Evolutionary conservation across 257 asterid species (phyloP), one percentile per base, ranked within the genome.

Genomic region (Lycium ferocissimum): DNA sequence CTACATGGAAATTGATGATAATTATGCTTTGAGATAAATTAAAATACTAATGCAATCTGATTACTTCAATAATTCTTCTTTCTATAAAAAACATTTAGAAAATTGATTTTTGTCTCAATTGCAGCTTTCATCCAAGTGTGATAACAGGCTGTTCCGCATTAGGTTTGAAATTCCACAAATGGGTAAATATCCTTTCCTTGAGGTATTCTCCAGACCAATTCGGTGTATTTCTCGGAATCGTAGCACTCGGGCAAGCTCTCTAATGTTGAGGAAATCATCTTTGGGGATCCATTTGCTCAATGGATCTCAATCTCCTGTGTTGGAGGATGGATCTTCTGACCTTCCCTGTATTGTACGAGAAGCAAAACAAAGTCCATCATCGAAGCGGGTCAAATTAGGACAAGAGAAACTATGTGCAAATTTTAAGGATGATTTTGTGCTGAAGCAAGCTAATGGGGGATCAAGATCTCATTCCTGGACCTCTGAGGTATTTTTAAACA

Each of bases 61-160:
- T 78, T 20, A 7, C 82, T 78, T 53, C 5, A 17, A 35, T n/a
- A 81, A n/a, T 56, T 17, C 38, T 20, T 38, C 49, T 78, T 65
- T 84, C 80, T 35, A 15, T 66, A 43, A 4, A 61, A 58, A 22
- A 65, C 18, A 79, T 83, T 45, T 66, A 53, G 58, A 63, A 89
- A 40, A 51, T 45, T 73, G 49, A 84, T 63, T 84, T 43, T 71
- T 78, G 57, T 85, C 80, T 82, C 37, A 72, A 57, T 86, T 87
- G 85, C 93, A 95, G 98, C 99, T 95, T 81, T 95, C 99, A 14
- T 95, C 98, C 3, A 94, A 94, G 94, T 91, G 97, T 47, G 95
- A 94, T 57, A 93, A 93, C 89, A 93, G 93, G 90, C 92, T 95
- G 71, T 95, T 95, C 87, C 85, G 88, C 87, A 91, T 95, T 65